Conservation (phyloP, 108 stramenopile genomes). For the Nitzschia sp. region DNA sequence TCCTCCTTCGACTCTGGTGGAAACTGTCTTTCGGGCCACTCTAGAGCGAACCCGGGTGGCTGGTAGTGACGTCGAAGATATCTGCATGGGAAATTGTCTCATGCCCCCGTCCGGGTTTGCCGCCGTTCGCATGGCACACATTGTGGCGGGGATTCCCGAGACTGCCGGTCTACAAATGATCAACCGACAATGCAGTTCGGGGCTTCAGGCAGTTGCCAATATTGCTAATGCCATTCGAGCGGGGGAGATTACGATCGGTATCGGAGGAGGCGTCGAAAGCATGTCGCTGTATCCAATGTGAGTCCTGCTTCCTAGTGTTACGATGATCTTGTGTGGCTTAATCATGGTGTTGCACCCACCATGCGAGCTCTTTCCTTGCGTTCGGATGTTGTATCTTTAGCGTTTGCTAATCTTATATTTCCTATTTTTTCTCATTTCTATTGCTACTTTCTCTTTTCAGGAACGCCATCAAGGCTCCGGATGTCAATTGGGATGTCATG, state of each 20-base stretch:
- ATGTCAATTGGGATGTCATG: slow-evolving; percentile 79
- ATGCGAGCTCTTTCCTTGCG: background rate
- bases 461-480: slow-evolving; percentile 50
- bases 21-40: slow-evolving; percentile 58
- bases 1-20: slow-evolving; percentile 75
- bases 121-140: slow-evolving; percentile 89
- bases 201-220: slow-evolving; percentile 91
- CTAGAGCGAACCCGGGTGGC: slow-evolving; percentile 19
- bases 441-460: slow-evolving; percentile 2
- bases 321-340: background rate
- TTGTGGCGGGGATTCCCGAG: slow-evolving; percentile 82
- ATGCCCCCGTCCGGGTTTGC: slow-evolving; percentile 86
- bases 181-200: slow-evolving; percentile 96
- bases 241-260: slow-evolving; percentile 82
- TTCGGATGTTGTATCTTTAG: background rate
- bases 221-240: slow-evolving; percentile 84
- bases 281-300: slow-evolving; percentile 85
- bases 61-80: slow-evolving; percentile 65
- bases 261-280: slow-evolving; percentile 93
- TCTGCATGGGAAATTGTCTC: slow-evolving; percentile 94
- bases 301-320: slow-evolving; percentile 11
- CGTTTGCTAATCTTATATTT: too few species aligned
- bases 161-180: slow-evolving; percentile 47
- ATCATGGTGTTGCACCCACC: too few species aligned
- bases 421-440: background rate